phyloP scores from a whole-genome alignment of 108 stramenopile species.

The Skeletonema tropicum region DNA sequence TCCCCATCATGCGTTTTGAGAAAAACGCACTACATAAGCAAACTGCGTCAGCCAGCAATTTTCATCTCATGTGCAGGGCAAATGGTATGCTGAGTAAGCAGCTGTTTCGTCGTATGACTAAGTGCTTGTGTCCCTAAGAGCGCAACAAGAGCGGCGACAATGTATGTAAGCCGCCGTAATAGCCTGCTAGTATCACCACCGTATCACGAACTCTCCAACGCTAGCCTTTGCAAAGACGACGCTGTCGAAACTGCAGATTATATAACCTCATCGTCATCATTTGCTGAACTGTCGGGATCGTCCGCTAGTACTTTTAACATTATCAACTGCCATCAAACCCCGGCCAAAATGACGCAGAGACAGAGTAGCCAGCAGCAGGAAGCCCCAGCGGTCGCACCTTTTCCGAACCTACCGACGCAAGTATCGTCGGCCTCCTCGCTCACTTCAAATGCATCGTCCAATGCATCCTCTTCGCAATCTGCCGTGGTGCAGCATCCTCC shows the following conservation, averaged over 20 bases:
- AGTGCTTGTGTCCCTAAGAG: background rate
- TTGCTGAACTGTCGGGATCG: background rate
- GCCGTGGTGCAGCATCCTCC: too few species aligned
- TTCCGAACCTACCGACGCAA: background rate
- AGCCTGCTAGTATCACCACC: background rate
- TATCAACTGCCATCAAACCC: background rate
- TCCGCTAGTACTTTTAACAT: background rate
- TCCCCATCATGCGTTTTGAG: too few species aligned
- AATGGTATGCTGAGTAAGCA: background rate
- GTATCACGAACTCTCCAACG: background rate
- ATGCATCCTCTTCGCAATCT: too few species aligned
- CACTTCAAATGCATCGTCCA: background rate
- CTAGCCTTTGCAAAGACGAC: constrained; percentile 1
- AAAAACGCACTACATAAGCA: too few species aligned
- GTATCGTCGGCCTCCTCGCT: background rate
- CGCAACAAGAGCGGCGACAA: background rate
- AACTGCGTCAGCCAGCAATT: too few species aligned
- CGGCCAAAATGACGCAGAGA: background rate
- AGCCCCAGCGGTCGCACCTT: background rate
- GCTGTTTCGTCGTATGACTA: background rate
- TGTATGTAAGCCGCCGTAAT: background rate
- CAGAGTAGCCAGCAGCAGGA: background rate
- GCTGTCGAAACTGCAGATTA: background rate
- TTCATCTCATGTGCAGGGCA: too few species aligned
- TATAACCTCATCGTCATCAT: background rate